Base-by-base conservation (phyloP, 2,329 filamentous ascomycete species). In the Neofusicoccum ribis region DNA sequence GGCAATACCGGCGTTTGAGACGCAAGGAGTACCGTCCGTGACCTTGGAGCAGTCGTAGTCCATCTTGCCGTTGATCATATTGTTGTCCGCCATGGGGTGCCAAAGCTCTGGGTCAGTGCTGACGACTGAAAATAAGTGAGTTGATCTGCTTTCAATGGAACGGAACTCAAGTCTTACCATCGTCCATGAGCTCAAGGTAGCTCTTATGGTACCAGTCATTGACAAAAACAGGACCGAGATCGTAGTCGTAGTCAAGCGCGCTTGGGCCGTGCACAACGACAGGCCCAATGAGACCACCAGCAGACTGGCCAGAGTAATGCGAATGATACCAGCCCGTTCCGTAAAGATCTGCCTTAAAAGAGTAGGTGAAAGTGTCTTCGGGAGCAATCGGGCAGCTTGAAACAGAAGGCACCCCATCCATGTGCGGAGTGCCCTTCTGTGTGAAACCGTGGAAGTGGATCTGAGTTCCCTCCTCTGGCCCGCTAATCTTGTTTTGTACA, bases 181-280 rank as follows among this genome's bases (percentile, higher is more conserved):
- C 34, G 9, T 65, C 49, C 6, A 65, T 43, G 17, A 60, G 20
- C 14, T 36, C 23, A 14, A 60, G 50, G 23, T 54, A 54, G 54
- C 49, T 43, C 11, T 39, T 8, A 31, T 88, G 85, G 72, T 88
- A 88, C 67, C 67, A 69, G 43, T 70, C 68, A 7, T 31, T 59
- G 14, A 74, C 43, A 20, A 71, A 51, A 14, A 74, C 63, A 11
- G 72, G 72, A 17, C 72, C 72, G n/a, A 74, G 56, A 64, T 74
- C 72, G 39, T 69, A 68, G 56, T 74, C 72, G 63, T 74, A 73
- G 27, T 67, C 59, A 5, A 37, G 64, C 31, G 68, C 61, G 34
- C 64, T 66, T 8, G 72, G 72, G 20, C 72, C 72, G 49, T 74
- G 66, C 44, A 74, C 70, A 39, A 74, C 66, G 20, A 74, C 65